phyloP scores from a whole-genome alignment of 768 basidiomycete genomes.

The Kondoa subrosea region DNA sequence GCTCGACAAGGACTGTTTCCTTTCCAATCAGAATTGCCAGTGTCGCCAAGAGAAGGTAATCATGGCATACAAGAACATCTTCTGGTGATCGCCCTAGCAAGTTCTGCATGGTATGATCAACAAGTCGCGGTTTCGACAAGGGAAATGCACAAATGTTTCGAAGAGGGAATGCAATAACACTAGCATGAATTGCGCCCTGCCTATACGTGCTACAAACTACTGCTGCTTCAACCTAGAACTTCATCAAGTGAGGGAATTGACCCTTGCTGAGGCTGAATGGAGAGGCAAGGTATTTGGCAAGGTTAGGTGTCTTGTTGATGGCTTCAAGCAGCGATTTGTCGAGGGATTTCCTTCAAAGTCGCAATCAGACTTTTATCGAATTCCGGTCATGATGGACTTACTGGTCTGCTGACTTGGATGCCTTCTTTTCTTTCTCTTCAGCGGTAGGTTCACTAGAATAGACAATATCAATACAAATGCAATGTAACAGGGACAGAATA shows the following conservation, averaged over 20 bases:
- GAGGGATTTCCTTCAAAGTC: slow-evolving; percentile 31
- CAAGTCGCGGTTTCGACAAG: no score
- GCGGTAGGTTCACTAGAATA: neutral
- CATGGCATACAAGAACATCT: neutral
- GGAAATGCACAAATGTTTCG: no score
- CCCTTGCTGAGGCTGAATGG: slow-evolving; percentile 91
- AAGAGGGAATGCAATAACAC: no score
- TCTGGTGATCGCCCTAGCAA: neutral
- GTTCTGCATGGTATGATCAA: neutral
- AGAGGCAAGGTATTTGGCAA: slow-evolving; percentile 81
- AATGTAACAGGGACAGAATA: neutral
- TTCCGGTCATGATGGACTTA: slow-evolving; percentile 39
- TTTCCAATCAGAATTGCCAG: neutral
- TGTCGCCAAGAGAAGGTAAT: neutral
- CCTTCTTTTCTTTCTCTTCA: slow-evolving; percentile 27
- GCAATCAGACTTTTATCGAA: neutral
- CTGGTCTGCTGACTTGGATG: slow-evolving; percentile 75
- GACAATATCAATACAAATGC: neutral
- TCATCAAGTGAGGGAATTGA: slow-evolving; percentile 86
- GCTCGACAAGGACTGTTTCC: slow-evolving; percentile 11
- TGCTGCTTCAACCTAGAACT: slow-evolving; percentile 43
- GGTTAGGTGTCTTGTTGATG: slow-evolving; percentile 75
- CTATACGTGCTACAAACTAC: no score
- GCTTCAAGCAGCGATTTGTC: slow-evolving; percentile 63
- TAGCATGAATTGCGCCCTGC: no score